Evolutionary conservation across 2,329 filamentous ascomycete genomes (phyloP), one percentile per base, ranked within the genome.

Genomic region (Penicillium polonicum): DNA sequence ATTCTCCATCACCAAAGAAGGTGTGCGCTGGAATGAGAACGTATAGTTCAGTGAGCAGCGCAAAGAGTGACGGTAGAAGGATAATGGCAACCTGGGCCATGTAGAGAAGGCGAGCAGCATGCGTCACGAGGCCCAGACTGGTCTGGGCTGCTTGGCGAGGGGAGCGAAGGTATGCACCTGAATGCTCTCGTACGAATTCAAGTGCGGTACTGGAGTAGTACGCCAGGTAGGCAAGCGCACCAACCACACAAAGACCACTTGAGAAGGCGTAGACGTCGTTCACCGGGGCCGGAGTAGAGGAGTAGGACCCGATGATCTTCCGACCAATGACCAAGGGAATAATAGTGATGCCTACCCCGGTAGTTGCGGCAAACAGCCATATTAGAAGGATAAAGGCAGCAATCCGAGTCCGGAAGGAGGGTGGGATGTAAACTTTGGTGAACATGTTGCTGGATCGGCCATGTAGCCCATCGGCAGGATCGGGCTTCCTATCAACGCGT

Each of bases 181-280:
- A 33, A 21, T 67, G 62, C 15, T 69, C 64, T 35, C 63, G 69
- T 36, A 71, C 46, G 38, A 59, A 50, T 8, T 46, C 46, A 35
- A 72, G 59, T 48, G 64, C 64, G 9, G 60, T 63, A 38, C 67
- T 64, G 39, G 69, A 72, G 56, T 87, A 84, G 63, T 86, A 77
- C 29, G 82, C 65, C 42, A 83, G 75, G 71, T 92, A 96, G 3
- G 84, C 78, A 1, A 85, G 69, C 4, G 84, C 85, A 12, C 90
- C 91, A 5, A 96, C 80, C 27, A 91, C 79, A 71, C 95, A 96
- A 41, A 96, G 83, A 15, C 94, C 94, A 31, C 94, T 86, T 52
- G 91, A 96, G 73, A 97, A 96, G 13, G 94, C 93, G 68, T 99
- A 97, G 27, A 99, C 89, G 72, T 99, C 94, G 74, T 97, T 99